phyloP scores from a whole-genome alignment of 495 filamentous ascomycete genomes.

The Chaetomidium leptoderma region DNA sequence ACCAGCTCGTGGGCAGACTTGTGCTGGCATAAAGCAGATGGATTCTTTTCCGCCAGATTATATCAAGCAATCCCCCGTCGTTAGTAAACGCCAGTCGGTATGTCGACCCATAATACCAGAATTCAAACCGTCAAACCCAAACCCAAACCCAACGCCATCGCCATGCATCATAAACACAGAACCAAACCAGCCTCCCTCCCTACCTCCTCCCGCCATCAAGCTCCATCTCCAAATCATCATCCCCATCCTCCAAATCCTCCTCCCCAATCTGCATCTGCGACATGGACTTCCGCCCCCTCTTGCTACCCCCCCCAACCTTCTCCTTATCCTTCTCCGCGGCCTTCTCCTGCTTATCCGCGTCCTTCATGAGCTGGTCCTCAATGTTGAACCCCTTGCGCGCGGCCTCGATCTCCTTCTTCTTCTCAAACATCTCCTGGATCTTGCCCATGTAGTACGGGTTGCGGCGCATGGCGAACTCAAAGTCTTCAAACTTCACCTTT shows the following conservation, averaged over 20 bases:
- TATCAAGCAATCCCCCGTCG: background rate
- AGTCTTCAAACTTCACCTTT: slow-evolving; percentile 97
- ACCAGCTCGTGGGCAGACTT: no score
- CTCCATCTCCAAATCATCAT: slow-evolving; percentile 35
- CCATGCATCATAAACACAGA: slow-evolving; percentile 3
- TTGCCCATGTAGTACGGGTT: slow-evolving; percentile 83
- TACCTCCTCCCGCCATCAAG: slow-evolving; percentile 23
- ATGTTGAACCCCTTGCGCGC: slow-evolving; percentile 62
- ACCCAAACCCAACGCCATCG: slow-evolving; percentile 10
- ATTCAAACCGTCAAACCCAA: background rate
- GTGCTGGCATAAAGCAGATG: no score
- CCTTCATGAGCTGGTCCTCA: slow-evolving; percentile 42
- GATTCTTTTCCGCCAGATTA: no score
- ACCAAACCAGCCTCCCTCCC: slow-evolving; percentile 14
- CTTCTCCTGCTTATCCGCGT: slow-evolving; percentile 42
- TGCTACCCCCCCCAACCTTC: background rate
- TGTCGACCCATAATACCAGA: background rate
- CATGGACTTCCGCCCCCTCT: slow-evolving; percentile 8
- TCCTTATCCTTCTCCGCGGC: slow-evolving; percentile 18
- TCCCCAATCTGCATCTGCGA: slow-evolving; percentile 17
- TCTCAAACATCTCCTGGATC: slow-evolving; percentile 79
- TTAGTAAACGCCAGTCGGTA: slow-evolving; percentile 1
- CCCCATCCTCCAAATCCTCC: slow-evolving; percentile 37
- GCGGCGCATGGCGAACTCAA: slow-evolving; percentile 83
- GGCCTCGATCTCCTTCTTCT: slow-evolving; percentile 72